Percentiles rank a stretch among this genome's conserved stretches.
Conservation (phyloP, 345 rosid genomes). For the Cardiospermum halicacabum region DNA sequence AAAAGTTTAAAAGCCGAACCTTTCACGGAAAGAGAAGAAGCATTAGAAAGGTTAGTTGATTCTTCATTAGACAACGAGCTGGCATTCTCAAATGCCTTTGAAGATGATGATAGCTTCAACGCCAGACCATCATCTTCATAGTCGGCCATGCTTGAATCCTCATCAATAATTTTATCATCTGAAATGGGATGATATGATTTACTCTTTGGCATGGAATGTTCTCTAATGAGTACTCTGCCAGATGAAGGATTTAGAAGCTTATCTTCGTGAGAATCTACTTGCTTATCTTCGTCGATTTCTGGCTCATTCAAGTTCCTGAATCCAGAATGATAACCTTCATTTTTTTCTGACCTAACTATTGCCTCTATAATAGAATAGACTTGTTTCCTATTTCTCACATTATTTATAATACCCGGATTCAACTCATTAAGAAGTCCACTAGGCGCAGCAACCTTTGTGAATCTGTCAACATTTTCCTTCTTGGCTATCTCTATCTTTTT, state of each 20-base stretch:
- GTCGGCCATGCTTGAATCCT: constrained; percentile 33
- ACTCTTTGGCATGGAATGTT: constrained; percentile 19
- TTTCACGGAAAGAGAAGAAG: constrained; percentile 57
- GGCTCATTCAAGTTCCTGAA: constrained; percentile 21
- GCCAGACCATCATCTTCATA: constrained; percentile 40
- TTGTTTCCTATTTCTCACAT: constrained; percentile 79
- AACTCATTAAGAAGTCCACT: constrained; percentile 81
- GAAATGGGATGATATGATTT: constrained; percentile 19
- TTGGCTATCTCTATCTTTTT: constrained; percentile 66
- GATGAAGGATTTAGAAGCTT: constrained; percentile 24
- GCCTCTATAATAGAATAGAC: constrained; percentile 90
- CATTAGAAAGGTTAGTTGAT: constrained; percentile 33
- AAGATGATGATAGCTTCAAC: constrained; percentile 50
- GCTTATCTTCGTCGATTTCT: constrained; percentile 24
- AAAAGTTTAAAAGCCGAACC: constrained; percentile 35
- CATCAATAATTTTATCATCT: constrained; percentile 23
- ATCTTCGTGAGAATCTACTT: constrained; percentile 26
- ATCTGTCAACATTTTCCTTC: constrained; percentile 73
- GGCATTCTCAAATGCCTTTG: constrained; percentile 37
- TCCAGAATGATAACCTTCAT: constrained; percentile 22
- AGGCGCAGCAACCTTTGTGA: constrained; percentile 80
- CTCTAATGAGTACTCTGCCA: constrained; percentile 26
- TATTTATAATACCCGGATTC: constrained; percentile 93
- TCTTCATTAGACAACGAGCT: constrained; percentile 43
- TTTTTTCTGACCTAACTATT: constrained; percentile 54